A percentile compares a stretch with the other conserved stretches of the same genome.
Conservation (phyloP, 208 protist species). For the Leishmania turanica region DNA sequence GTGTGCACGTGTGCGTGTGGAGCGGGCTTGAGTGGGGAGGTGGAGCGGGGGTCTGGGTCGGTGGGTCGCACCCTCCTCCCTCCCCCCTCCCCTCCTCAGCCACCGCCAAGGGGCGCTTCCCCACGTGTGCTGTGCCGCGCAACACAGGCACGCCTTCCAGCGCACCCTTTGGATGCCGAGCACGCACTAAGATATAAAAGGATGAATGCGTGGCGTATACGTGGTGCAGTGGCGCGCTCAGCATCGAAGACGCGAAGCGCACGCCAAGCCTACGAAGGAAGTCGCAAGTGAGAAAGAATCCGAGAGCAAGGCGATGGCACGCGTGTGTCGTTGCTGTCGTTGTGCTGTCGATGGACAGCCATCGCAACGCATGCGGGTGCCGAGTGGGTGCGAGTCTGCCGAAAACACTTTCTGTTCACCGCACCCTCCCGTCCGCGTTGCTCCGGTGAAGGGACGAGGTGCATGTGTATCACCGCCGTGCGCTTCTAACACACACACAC, state of each 20-base stretch:
- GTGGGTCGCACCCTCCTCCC: slow-evolving; percentile 1
- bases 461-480: no score
- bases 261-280: neutral
- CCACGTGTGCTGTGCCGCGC: neutral
- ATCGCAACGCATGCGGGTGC: neutral
- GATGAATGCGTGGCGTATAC: neutral
- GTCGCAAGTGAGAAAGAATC: neutral
- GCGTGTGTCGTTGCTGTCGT: neutral
- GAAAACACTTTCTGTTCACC: neutral
- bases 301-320: neutral
- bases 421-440: no score
- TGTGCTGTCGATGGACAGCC: neutral
- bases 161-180: neutral
- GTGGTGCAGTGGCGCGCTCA: neutral
- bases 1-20: neutral
- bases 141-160: neutral
- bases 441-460: no score
- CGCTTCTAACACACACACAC: no score
- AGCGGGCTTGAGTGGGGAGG: neutral
- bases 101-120: neutral
- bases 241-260: neutral
- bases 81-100: neutral
- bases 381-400: neutral
- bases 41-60: neutral
- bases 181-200: neutral